Percentiles rank a stretch among this genome's conserved stretches.
phyloP scores from a whole-genome alignment of 306 rosid species.

The Castanea sativa region DNA sequence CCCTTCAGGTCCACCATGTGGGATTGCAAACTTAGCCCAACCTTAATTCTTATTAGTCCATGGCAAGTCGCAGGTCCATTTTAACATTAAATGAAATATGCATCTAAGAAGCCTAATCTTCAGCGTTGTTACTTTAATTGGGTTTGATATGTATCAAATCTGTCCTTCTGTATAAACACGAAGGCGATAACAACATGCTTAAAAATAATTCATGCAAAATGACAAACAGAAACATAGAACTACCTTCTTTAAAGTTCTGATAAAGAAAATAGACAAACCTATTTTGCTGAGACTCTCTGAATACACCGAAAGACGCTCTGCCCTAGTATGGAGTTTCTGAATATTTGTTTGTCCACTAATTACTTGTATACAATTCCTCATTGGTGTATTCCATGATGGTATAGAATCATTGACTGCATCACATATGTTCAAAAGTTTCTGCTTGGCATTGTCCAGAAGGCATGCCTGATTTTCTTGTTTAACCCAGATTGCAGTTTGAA shows the following conservation, averaged over 20 bases:
- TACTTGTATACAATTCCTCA: conserved; percentile 62
- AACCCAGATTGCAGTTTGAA: conserved; percentile 96
- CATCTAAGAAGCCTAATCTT: too few relatives aligned
- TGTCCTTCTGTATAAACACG: too few relatives aligned
- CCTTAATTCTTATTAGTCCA: too few relatives aligned
- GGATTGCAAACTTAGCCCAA: too few relatives aligned
- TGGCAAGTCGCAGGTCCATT: too few relatives aligned
- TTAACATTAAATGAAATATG: too few relatives aligned
- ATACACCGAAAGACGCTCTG: conserved; percentile 62
- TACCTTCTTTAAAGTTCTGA: conserved; percentile 7
- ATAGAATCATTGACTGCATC: conserved; percentile 58
- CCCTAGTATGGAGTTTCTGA: conserved; percentile 57
- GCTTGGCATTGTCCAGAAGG: conserved; percentile 48
- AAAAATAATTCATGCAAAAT: too few relatives aligned
- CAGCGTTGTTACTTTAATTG: too few relatives aligned
- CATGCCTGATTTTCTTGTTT: conserved; percentile 65
- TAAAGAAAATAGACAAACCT: conserved; percentile 50
- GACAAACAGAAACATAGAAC: not conserved
- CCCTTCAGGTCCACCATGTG: too few relatives aligned
- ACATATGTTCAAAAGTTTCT: conserved; percentile 59
- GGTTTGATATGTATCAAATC: too few relatives aligned
- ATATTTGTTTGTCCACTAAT: conserved; percentile 37
- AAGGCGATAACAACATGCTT: too few relatives aligned
- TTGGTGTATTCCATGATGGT: conserved; percentile 71
- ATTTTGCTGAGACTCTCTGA: conserved; percentile 59